phyloP scores from a whole-genome alignment of 805 yeast genomes.

The Saccharomycopsis javanensis region DNA sequence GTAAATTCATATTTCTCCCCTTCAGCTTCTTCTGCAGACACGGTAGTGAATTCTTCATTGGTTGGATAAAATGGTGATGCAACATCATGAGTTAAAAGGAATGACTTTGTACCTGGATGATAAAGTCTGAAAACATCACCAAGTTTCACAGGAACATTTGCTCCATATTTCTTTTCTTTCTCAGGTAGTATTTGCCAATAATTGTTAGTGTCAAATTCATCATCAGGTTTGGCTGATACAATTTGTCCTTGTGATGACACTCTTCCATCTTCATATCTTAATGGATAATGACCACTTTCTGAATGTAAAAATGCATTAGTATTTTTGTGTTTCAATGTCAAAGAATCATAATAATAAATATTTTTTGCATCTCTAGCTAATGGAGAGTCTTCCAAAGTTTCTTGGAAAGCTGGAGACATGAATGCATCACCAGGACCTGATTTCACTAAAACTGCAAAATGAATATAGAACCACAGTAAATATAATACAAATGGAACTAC shows the following conservation, averaged over 20 bases:
- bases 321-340: slow-evolving; percentile 73
- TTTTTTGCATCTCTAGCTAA: slow-evolving; percentile 60
- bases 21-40: slow-evolving; percentile 47
- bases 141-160: slow-evolving; percentile 46
- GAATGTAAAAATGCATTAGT: slow-evolving; percentile 79
- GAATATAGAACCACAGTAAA: slow-evolving; percentile 85
- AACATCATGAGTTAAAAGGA: slow-evolving; percentile 82
- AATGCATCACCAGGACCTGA: slow-evolving; percentile 96
- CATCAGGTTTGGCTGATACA: slow-evolving; percentile 52
- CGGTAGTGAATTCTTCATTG: slow-evolving; percentile 87
- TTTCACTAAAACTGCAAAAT: slow-evolving; percentile 66
- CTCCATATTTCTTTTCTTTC: slow-evolving; percentile 31
- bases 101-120: slow-evolving; percentile 75
- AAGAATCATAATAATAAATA: slow-evolving; percentile 63
- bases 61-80: slow-evolving; percentile 89
- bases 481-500: slow-evolving; percentile 75
- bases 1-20: slow-evolving; percentile 59
- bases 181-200: slow-evolving; percentile 82
- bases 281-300: slow-evolving; percentile 62
- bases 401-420: slow-evolving; percentile 95
- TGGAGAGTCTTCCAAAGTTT: slow-evolving; percentile 76
- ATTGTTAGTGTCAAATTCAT: slow-evolving; percentile 46
- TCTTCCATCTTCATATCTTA: slow-evolving; percentile 94
- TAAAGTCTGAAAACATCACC: slow-evolving; percentile 70
- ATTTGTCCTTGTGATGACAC: slow-evolving; percentile 91